phyloP scores from a whole-genome alignment of 805 yeast genomes.

The Henningerozyma blattae region DNA sequence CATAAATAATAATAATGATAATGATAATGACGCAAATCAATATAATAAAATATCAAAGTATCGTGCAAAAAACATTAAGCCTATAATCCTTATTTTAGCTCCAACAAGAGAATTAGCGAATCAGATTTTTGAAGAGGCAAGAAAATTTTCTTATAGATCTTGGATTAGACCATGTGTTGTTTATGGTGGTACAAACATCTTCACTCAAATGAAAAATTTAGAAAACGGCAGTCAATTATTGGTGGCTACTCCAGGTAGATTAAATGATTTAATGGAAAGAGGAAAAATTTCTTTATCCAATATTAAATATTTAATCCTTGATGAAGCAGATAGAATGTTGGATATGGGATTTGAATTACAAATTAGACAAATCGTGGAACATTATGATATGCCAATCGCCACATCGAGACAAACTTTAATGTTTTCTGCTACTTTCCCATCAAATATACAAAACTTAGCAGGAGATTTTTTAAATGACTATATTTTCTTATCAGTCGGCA shows the following conservation, averaged over 20 bases:
- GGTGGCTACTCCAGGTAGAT: slow-evolving; percentile 98
- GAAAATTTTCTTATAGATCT: slow-evolving; percentile 90
- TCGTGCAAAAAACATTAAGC: too few relatives aligned
- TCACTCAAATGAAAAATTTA: slow-evolving; percentile 71
- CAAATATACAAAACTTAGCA: too few relatives aligned
- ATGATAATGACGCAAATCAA: too few relatives aligned
- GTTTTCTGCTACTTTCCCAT: slow-evolving; percentile 98
- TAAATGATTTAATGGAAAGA: slow-evolving; percentile 87
- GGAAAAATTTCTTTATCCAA: slow-evolving; percentile 79
- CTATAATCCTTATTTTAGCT: slow-evolving; percentile 80
- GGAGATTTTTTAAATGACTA: slow-evolving; percentile 91
- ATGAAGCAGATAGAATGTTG: slow-evolving; percentile 99
- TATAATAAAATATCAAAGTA: too few relatives aligned
- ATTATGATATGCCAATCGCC: slow-evolving; percentile 91
- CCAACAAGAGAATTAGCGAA: slow-evolving; percentile 98
- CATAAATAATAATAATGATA: too few relatives aligned
- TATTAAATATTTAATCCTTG: slow-evolving; percentile 85
- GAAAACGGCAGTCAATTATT: slow-evolving; percentile 88
- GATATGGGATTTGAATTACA: slow-evolving; percentile 99
- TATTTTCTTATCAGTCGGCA: slow-evolving; percentile 91
- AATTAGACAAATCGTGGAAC: slow-evolving; percentile 94
- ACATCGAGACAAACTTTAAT: slow-evolving; percentile 85
- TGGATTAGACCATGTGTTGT: slow-evolving; percentile 96
- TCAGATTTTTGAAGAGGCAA: slow-evolving; percentile 91
- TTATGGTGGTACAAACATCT: slow-evolving; percentile 95